phyloP scores from a whole-genome alignment of 2,329 filamentous ascomycete genomes.

The Ampelomyces quisqualis region DNA sequence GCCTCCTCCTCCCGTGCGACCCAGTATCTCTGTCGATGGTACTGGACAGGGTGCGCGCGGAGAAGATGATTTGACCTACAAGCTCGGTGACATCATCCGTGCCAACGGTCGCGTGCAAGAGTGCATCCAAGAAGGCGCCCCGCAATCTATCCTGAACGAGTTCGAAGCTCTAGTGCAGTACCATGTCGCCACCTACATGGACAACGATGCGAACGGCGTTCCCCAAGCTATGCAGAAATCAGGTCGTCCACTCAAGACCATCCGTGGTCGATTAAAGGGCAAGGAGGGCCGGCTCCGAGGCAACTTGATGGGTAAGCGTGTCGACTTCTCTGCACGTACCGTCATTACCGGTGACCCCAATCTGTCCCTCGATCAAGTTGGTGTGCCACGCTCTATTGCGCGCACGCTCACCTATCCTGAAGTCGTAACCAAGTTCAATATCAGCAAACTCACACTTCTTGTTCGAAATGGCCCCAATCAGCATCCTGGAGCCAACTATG shows the following conservation, averaged over 20 bases:
- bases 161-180: slow-evolving; percentile 93
- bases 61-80: slow-evolving; percentile 99
- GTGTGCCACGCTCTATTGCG: slow-evolving; percentile 91
- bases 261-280: slow-evolving; percentile 94
- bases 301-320: slow-evolving; percentile 95
- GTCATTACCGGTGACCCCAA: slow-evolving; percentile 99
- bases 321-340: slow-evolving; percentile 98
- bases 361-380: slow-evolving; percentile 92
- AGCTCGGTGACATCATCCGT: slow-evolving; percentile 95
- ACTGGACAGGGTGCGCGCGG: slow-evolving; percentile 89
- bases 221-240: slow-evolving; percentile 96
- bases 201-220: slow-evolving; percentile 96
- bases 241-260: slow-evolving; percentile 92
- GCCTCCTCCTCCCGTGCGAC: slow-evolving; percentile 90
- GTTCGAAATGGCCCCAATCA: slow-evolving; percentile 93
- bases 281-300: slow-evolving; percentile 97
- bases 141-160: slow-evolving; percentile 85
- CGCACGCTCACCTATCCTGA: slow-evolving; percentile 93
- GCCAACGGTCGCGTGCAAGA: slow-evolving; percentile 94
- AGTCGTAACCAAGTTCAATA: slow-evolving; percentile 97
- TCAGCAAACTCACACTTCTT: slow-evolving; percentile 82
- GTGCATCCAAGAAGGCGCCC: slow-evolving; percentile 86
- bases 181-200: slow-evolving; percentile 99
- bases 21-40: slow-evolving; percentile 95
- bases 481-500: slow-evolving; percentile 94